Evolutionary conservation across 768 basidiomycete species (phyloP).

Genomic region (Tephrocybe sp.): DNA sequence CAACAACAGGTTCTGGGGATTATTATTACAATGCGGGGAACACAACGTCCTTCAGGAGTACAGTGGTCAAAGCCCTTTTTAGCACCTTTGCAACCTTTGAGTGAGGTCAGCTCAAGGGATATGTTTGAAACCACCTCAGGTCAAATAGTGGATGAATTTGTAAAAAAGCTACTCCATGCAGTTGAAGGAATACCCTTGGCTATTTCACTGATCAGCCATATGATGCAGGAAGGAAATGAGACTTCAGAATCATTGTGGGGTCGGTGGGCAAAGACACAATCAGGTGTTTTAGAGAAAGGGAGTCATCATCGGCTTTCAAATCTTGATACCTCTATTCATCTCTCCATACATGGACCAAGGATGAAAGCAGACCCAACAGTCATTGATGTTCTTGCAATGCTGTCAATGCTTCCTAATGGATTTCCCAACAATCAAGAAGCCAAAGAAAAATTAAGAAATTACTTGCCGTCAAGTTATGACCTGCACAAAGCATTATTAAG

Average conservation of each 20-base stretch:
- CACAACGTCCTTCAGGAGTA: conserved; percentile 5
- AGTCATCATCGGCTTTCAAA: conserved; percentile 16
- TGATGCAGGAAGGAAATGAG: conserved; percentile 16
- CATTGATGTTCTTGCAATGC: conserved; percentile 13
- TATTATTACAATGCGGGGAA: conserved; percentile 4
- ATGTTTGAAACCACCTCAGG: not conserved
- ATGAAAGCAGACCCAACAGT: conserved; percentile 12
- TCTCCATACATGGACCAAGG: conserved; percentile 15
- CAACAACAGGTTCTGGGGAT: not conserved
- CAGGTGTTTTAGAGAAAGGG: conserved; percentile 17
- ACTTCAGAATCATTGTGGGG: conserved; percentile 17
- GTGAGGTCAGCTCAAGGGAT: not conserved
- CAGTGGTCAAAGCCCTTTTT: not conserved
- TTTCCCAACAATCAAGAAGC: not conserved
- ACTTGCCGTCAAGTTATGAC: not conserved
- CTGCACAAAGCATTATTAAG: not conserved
- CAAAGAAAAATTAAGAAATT: not conserved
- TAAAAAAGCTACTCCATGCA: conserved; percentile 18
- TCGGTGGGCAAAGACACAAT: conserved; percentile 15
- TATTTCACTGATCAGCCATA: not conserved
- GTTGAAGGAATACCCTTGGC: not conserved
- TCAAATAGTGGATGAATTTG: conserved; percentile 8
- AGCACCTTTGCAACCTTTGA: not conserved
- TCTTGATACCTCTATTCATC: conserved; percentile 19
- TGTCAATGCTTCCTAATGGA: conserved; percentile 19